Percentiles rank a stretch among this genome's conserved stretches.
phyloP scores from a whole-genome alignment of 202 grass and related monocot genomes.

The Hordeum pubiflorum region DNA sequence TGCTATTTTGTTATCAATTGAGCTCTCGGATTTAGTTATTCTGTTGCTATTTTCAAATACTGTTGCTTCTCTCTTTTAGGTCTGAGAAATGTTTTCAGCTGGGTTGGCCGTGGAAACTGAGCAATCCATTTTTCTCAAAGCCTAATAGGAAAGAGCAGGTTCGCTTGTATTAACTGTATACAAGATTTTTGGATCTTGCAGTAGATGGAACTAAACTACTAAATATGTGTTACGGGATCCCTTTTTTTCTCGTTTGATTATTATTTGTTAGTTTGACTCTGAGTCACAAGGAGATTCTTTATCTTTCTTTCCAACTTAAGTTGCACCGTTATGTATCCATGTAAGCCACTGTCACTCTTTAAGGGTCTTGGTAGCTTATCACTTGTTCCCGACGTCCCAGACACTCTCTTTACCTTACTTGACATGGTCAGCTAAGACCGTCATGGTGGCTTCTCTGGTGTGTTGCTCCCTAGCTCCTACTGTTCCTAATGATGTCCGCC shows the following conservation, averaged over 20 bases:
- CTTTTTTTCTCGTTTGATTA: neutral
- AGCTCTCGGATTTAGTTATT: neutral
- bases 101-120: constrained; percentile 69
- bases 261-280: neutral
- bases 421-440: neutral
- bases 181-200: constrained; percentile 15
- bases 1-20: neutral
- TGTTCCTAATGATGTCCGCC: neutral
- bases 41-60: constrained; percentile 16
- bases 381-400: neutral
- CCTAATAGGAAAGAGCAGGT: constrained; percentile 55
- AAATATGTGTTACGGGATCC: neutral
- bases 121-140: constrained; percentile 65
- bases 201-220: constrained; percentile 3
- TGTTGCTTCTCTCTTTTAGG: constrained; percentile 37
- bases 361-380: neutral
- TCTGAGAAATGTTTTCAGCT: constrained; percentile 58
- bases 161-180: constrained; percentile 8
- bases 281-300: neutral
- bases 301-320: neutral
- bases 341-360: neutral
- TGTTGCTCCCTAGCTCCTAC: neutral
- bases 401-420: neutral
- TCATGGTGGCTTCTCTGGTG: neutral
- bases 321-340: neutral